Base-by-base conservation (phyloP, 108 stramenopile genomes). In the Nitzschia sp. region DNA sequence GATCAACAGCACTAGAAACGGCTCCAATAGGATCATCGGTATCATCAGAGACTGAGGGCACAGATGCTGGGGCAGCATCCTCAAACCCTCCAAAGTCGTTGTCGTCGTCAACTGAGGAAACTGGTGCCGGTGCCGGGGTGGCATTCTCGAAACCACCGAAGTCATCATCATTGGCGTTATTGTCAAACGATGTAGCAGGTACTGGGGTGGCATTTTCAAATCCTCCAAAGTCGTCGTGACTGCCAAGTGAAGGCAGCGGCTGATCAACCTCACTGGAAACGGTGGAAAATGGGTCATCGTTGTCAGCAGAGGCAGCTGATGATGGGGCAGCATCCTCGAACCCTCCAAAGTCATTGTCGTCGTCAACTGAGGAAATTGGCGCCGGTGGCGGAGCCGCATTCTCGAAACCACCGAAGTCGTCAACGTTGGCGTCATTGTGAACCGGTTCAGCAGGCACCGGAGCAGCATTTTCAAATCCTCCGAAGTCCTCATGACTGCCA, bases 401-500 rank as follows among this genome's bases (percentile, higher is more conserved):
- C 12, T 53, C 56, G 41, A 71, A 79, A 22, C 40, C 71, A 14
- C 78, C 78, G 41, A 61, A 72, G 51, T 78, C 70, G 53, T 54
- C 53, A 12, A n/a, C n/a, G n/a, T n/a, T n/a, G n/a, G n/a, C n/a
- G 21, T 3, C 24, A 24, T 24, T 54, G 19, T 19, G 3, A 50
- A 15, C 2, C n/a, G 55, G 3, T 5, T 1, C 3, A 3, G 46
- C 61, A 14, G 38, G 44, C 10, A 19, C 10, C 51, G 65, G n/a
- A 12, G 52, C 61, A 10, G 38, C 65, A 20, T 12, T 25, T 54
- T 53, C 70, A 19, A 71, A 63, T 7, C 34, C 51, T 43, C 61
- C 60, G 62, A 71, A 71, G 21, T 70, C 67, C 14, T 73, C 44
- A 21, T 68, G 11, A 20, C 14, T 26, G 21, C 50, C 63, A 40